A percentile compares a stretch with the other conserved stretches of the same genome.
Conservation (phyloP, 2,329 filamentous ascomycete species). For the Beauveria sp. region DNA sequence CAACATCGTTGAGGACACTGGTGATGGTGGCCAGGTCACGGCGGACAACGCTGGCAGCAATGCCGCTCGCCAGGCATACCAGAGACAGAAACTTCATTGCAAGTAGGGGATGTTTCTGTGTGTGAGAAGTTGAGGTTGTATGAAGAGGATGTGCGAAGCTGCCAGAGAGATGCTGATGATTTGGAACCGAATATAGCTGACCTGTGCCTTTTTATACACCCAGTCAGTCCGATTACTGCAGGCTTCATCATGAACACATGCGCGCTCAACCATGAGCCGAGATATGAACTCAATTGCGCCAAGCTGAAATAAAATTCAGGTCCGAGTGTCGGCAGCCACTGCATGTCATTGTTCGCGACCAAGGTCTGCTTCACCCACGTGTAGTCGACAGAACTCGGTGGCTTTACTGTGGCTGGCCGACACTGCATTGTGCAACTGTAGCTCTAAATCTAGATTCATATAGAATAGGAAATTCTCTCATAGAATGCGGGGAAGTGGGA, state of each 20-base stretch:
- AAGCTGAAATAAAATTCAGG: neutral
- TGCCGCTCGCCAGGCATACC: neutral
- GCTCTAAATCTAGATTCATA: neutral
- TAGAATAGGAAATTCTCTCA: neutral
- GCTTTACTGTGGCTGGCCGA: neutral
- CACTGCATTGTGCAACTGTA: neutral
- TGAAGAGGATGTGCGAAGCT: neutral
- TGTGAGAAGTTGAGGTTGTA: neutral
- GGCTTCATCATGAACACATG: neutral
- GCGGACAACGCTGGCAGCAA: conserved; percentile 9
- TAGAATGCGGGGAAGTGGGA: neutral
- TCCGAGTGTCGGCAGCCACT: neutral
- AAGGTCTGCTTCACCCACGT: neutral
- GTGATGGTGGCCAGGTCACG: conserved; percentile 13
- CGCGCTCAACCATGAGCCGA: neutral
- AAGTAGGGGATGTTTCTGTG: neutral
- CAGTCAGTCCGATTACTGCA: neutral
- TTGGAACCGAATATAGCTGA: neutral
- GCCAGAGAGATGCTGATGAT: neutral
- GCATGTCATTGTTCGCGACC: neutral
- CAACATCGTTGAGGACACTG: conserved; percentile 11
- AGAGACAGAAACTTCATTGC: conserved; percentile 7
- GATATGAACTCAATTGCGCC: neutral
- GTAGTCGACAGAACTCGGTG: neutral
- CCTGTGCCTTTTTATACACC: neutral